Base-by-base conservation (phyloP, 108 stramenopile species). In the Parietichytrium sp. region DNA sequence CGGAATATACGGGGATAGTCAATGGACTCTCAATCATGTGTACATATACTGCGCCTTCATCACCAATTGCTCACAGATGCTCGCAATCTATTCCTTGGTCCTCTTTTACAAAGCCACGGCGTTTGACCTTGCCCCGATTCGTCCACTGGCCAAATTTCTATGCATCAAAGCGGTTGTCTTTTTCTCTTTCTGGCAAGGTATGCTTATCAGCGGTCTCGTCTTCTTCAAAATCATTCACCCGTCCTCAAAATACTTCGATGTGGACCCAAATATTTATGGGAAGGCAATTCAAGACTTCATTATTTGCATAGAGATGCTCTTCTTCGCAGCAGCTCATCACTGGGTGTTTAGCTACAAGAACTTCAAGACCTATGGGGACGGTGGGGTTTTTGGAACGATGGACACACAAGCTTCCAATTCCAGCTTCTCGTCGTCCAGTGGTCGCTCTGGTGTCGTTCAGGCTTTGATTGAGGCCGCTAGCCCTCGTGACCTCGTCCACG, bases 141-240 rank as follows among this genome's bases (percentile, higher is more conserved):
- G 90, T 52, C 96, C 97, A 2, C 82, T 96, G 18, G 94, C 95
- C n/a, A 98, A 98, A 82, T 98, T 98, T 80, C 72, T 96, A 0
- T 94, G 94, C 77, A 90, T 98, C 50, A 98, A 98, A 85, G 94
- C 93, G 20, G 95, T 98, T n/a, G 92, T 98, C 4, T 98, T 98
- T 86, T 94, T 96, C 79, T 94, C 95, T 1, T 98, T 94, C 92
- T 97, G 96, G 97, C 97, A 98, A 86, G 89, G 93, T 15, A 91
- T 96, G 12, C 82, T 86, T 23, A 94, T 98, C 53, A 90, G 91
- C 27, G 93, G 92, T 30, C 53, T 96, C 61, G 82, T 80, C 3
- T 80, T 77, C 7, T 30, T 30, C 30, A 79, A 53, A 0, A 15
- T 12, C 25, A 54, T 81, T 36, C 38, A 29, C 38, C 3, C 3